Conservation (phyloP, 257 asterid species). For the Petrea volubilis region DNA sequence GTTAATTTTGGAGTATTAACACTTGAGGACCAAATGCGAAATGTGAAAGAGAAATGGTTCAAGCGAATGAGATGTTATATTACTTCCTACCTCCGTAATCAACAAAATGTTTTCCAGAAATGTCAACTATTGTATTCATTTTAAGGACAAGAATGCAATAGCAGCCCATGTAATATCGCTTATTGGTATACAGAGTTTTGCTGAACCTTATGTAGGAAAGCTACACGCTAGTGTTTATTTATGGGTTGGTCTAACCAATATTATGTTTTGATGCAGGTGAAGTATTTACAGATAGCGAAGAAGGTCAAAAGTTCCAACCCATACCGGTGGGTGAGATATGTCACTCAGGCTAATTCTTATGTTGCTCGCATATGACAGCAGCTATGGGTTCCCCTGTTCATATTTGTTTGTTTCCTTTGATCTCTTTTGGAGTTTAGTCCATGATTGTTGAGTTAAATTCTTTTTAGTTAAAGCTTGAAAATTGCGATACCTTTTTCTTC, state of each 20-base stretch:
- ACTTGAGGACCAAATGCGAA: not conserved
- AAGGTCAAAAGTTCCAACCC: constrained; percentile 79
- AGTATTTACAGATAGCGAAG: constrained; percentile 92
- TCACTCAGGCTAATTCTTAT: constrained; percentile 92
- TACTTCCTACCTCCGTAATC: not conserved
- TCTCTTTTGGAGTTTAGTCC: not conserved
- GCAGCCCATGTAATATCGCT: not conserved
- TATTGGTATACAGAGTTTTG: not conserved
- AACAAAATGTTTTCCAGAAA: not conserved
- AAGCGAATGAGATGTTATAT: not conserved
- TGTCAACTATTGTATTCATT: not conserved
- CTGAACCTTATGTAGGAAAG: not conserved
- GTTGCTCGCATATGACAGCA: constrained; percentile 85
- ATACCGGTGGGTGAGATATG: constrained; percentile 97
- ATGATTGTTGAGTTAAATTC: constrained; percentile 4
- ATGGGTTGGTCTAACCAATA: constrained; percentile 10
- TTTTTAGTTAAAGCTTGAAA: not conserved
- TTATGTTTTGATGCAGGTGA: constrained; percentile 61
- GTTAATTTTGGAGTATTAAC: not conserved
- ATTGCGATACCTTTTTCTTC: not conserved
- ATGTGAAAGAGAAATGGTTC: not conserved
- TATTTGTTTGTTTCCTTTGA: not conserved
- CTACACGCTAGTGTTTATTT: not conserved
- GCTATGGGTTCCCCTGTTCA: not conserved
- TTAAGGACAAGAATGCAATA: not conserved